A percentile compares a stretch with the other conserved stretches of the same genome.
phyloP scores from a whole-genome alignment of 2,329 filamentous ascomycete species.

The Endothia cerciana region DNA sequence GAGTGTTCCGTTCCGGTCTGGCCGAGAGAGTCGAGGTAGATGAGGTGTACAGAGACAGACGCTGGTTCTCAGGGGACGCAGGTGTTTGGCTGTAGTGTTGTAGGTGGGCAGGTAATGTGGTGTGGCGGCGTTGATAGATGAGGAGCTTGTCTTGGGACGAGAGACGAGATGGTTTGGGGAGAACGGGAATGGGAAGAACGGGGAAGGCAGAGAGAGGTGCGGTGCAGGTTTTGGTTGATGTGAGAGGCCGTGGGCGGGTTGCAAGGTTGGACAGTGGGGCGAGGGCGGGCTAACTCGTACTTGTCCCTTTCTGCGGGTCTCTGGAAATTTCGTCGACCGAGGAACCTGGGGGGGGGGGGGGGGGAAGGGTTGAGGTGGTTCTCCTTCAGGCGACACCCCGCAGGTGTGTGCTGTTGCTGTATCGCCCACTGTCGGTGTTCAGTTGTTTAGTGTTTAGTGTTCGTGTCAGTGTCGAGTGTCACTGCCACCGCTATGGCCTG shows the following conservation, averaged over 20 bases:
- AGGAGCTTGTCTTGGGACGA: no score
- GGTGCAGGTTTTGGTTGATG: not conserved
- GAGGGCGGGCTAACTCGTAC: not conserved
- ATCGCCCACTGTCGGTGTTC: not conserved
- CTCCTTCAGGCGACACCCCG: not conserved
- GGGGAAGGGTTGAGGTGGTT: no score
- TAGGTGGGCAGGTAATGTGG: not conserved
- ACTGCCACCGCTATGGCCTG: not conserved
- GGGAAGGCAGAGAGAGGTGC: not conserved
- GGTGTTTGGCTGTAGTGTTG: not conserved
- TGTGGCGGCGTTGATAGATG: not conserved
- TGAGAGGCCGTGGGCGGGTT: not conserved
- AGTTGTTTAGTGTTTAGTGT: not conserved
- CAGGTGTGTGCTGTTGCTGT: not conserved
- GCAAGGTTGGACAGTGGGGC: slow-evolving; percentile 1
- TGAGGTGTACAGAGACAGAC: not conserved
- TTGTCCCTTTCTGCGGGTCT: not conserved
- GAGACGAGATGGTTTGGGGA: not conserved
- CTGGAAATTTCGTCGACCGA: slow-evolving; percentile 15
- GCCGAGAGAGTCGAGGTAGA: slow-evolving; percentile 3
- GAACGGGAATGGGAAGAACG: not conserved
- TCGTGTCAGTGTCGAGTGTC: not conserved
- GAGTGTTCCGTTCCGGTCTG: not conserved
- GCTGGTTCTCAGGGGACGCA: not conserved
- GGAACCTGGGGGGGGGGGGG: no score